Conservation (phyloP, 176 grass and related monocot genomes). For the Juncus inflexus region DNA sequence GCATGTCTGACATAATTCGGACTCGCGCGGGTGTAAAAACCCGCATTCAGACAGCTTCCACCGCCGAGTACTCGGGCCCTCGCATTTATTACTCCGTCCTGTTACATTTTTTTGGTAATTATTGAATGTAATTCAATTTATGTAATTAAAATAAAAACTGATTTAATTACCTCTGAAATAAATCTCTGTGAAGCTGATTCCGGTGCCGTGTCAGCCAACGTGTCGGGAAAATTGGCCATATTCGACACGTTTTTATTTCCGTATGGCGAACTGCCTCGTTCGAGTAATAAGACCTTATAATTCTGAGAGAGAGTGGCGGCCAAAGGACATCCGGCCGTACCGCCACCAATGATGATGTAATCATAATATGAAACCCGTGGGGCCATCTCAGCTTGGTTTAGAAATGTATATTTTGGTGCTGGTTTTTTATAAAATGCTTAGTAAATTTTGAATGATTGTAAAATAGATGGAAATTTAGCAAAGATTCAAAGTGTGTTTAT, state of each 20-base stretch:
- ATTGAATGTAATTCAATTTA: too few species aligned
- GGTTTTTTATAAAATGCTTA: conserved; percentile 11
- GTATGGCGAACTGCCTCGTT: conserved; percentile 35
- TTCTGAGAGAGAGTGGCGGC: conserved; percentile 36
- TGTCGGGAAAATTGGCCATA: conserved; percentile 28
- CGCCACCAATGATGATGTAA: conserved; percentile 45
- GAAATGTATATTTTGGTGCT: conserved; percentile 30
- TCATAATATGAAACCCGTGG: conserved; percentile 27
- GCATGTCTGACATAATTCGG: conserved; percentile 26
- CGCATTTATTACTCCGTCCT: conserved; percentile 77
- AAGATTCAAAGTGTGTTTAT: not conserved
- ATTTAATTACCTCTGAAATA: conserved; percentile 13
- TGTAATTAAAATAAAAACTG: not conserved
- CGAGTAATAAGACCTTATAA: conserved; percentile 33
- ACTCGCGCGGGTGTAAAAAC: conserved; percentile 83
- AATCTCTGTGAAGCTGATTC: conserved; percentile 33
- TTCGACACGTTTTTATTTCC: conserved; percentile 36
- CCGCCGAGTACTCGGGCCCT: conserved; percentile 69
- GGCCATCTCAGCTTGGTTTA: conserved; percentile 30
- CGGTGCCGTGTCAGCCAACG: conserved; percentile 29
- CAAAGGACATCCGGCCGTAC: conserved; percentile 37
- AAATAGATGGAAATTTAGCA: not conserved
- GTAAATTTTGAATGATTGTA: not conserved
- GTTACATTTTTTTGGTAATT: too few species aligned
- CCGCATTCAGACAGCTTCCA: conserved; percentile 76